phyloP scores from a whole-genome alignment of 345 rosid species.

The Melaleuca alternifolia region DNA sequence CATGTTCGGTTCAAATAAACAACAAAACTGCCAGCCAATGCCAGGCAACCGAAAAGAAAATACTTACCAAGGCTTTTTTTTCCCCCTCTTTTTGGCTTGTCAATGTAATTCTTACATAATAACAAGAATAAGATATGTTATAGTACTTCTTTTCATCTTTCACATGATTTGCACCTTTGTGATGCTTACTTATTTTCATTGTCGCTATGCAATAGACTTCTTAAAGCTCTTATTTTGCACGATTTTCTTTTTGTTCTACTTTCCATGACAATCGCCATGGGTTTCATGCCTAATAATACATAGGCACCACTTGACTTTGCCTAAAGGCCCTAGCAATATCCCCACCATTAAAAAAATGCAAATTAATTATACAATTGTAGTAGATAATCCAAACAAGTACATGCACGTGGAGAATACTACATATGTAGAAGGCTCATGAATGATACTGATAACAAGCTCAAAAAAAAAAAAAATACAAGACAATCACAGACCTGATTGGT shows the following conservation, averaged over 20 bases:
- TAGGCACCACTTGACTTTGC: neutral
- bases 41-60: neutral
- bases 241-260: neutral
- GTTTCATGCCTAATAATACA: neutral
- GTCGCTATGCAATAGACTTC: neutral
- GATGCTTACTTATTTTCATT: neutral
- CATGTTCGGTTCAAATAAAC: neutral
- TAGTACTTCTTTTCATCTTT: neutral
- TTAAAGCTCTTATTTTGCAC: neutral
- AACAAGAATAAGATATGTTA: neutral
- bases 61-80: neutral
- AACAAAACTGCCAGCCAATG: neutral
- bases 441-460: neutral
- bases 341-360: neutral
- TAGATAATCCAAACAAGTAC: neutral
- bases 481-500: constrained; percentile 62
- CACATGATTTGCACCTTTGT: neutral
- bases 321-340: neutral
- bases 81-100: neutral
- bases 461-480: neutral
- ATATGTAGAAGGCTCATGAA: neutral
- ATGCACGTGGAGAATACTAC: neutral
- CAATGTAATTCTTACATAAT: neutral
- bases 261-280: neutral
- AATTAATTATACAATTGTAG: neutral